Evolutionary conservation across 176 grass and related monocot genomes (phyloP).

Genomic region (Puya raimondii): DNA sequence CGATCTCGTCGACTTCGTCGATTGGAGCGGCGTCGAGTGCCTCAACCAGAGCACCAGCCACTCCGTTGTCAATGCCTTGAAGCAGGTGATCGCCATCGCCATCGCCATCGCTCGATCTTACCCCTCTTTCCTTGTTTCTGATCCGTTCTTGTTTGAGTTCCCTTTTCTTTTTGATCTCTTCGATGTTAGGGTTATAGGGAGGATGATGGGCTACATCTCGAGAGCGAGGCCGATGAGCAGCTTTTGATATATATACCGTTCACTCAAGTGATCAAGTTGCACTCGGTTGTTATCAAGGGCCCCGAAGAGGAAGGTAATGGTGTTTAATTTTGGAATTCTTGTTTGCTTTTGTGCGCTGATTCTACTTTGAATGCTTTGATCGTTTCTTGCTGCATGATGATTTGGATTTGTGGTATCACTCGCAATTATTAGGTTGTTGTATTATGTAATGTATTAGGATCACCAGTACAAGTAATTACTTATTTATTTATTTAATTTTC

Average conservation of each 20-base stretch:
- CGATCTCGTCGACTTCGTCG: constrained; percentile 95
- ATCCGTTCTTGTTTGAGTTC: not conserved
- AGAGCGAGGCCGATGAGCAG: constrained; percentile 81
- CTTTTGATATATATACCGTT: constrained; percentile 86
- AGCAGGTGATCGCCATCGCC: constrained; percentile 36
- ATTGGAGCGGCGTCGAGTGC: constrained; percentile 96
- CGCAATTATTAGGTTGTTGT: too few species aligned
- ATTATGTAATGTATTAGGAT: too few species aligned
- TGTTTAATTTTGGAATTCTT: not conserved
- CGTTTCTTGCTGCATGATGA: not conserved
- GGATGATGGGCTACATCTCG: constrained; percentile 73
- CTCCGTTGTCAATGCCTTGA: constrained; percentile 58
- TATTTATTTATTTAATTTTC: too few species aligned
- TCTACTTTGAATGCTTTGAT: not conserved
- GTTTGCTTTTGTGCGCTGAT: not conserved
- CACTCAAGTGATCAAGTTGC: constrained; percentile 82
- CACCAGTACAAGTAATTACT: too few species aligned
- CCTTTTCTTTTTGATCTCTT: not conserved
- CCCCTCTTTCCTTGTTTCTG: not conserved
- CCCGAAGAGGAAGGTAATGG: constrained; percentile 78
- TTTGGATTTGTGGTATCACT: too few species aligned
- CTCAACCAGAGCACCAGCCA: constrained; percentile 83
- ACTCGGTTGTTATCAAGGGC: constrained; percentile 61
- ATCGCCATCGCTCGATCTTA: not conserved
- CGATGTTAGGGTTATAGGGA: constrained; percentile 54